Percentiles rank a stretch among this genome's conserved stretches.
These are phyloP conservation scores for Fusarium nodosum DNA, from an alignment of 2,329 filamentous ascomycete genomes.

Conservation along the genomic window DNA sequence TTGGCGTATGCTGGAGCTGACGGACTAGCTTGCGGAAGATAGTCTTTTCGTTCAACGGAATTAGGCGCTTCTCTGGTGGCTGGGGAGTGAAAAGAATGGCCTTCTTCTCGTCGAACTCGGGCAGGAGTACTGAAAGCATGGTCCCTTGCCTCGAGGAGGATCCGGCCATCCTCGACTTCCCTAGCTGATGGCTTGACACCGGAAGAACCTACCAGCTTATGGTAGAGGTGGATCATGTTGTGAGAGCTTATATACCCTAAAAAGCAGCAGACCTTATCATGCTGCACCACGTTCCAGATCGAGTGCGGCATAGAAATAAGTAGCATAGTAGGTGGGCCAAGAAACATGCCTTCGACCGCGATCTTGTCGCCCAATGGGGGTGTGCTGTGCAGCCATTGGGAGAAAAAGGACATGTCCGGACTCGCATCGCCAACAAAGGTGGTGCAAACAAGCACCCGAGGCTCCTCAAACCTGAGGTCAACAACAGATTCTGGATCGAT, in stretches of 20 bases:
- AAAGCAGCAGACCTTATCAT: constrained; percentile 76
- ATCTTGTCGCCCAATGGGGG: constrained; percentile 70
- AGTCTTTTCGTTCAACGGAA: constrained; percentile 46
- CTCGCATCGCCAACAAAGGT: constrained; percentile 76
- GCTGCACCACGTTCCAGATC: constrained; percentile 74
- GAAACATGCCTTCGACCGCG: constrained; percentile 75
- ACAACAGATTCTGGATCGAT: constrained; percentile 64
- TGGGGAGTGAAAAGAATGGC: constrained; percentile 44
- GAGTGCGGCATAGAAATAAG: constrained; percentile 75
- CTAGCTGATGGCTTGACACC: constrained; percentile 62
- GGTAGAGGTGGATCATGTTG: constrained; percentile 75
- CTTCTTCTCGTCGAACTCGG: constrained; percentile 51
- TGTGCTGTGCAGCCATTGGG: constrained; percentile 74
- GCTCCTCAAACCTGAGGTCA: constrained; percentile 72
- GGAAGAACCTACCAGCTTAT: constrained; percentile 66
- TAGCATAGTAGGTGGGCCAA: constrained; percentile 75
- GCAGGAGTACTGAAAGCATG: constrained; percentile 56
- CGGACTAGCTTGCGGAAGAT: constrained; percentile 50
- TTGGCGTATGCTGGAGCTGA: constrained; percentile 43
- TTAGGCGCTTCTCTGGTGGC: constrained; percentile 45
- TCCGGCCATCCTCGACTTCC: constrained; percentile 69
- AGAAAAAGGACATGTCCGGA: constrained; percentile 74
- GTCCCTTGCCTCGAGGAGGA: constrained; percentile 67
- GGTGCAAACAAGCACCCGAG: constrained; percentile 74
- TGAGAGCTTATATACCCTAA: constrained; percentile 75